Evolutionary conservation across 805 yeast species (phyloP).

Genomic region (Teunomyces stri): DNA sequence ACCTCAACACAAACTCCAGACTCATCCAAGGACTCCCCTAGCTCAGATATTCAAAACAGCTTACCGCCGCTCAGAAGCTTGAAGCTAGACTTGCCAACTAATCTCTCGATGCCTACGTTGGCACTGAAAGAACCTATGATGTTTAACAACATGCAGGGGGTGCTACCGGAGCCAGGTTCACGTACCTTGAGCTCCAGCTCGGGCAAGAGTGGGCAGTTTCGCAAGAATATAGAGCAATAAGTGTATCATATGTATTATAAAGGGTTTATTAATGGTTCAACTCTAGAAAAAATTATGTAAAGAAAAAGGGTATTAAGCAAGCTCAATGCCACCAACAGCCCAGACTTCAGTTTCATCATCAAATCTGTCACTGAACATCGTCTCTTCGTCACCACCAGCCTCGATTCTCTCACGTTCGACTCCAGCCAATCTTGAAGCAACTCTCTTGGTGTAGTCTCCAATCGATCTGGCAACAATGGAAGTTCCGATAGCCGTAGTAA

Average conservation of each 20-base stretch:
- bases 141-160: constrained; percentile 3
- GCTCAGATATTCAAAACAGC: constrained; percentile 12
- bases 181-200: constrained; percentile 16
- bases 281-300: neutral
- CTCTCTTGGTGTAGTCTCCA: constrained; percentile 86
- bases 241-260: constrained; percentile 5
- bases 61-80: constrained; percentile 52
- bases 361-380: constrained; percentile 76
- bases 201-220: constrained; percentile 20
- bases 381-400: constrained; percentile 87
- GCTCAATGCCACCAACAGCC: constrained; percentile 76
- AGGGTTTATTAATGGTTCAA: constrained; percentile 1
- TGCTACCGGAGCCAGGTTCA: constrained; percentile 1
- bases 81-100: constrained; percentile 49
- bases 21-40: constrained; percentile 12
- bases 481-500: constrained; percentile 45
- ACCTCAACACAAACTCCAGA: neutral
- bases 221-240: constrained; percentile 13
- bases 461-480: constrained; percentile 65
- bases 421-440: constrained; percentile 78
- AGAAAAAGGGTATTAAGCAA: constrained; percentile 11
- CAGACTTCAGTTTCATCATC: constrained; percentile 88
- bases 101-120: constrained; percentile 25
- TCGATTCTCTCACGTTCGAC: constrained; percentile 85
- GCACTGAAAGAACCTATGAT: constrained; percentile 7